phyloP scores from a whole-genome alignment of 2,329 filamentous ascomycete genomes.

The Colletotrichum sp. region DNA sequence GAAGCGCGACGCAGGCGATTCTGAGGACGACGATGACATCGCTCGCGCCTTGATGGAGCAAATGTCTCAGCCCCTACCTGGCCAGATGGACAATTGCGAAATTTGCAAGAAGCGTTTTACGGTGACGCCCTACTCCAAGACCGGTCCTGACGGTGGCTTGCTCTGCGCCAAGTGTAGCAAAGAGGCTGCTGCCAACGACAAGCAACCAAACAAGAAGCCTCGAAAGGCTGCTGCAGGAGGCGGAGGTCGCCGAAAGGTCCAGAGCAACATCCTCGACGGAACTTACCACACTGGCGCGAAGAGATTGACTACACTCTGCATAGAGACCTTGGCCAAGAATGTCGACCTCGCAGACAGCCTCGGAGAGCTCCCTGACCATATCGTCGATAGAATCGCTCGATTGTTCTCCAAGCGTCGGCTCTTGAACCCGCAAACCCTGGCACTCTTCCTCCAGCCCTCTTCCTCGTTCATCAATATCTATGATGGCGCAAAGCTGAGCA shows the following conservation, averaged over 20 bases:
- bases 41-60: slow-evolving; percentile 54
- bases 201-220: slow-evolving; percentile 37
- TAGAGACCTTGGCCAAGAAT: slow-evolving; percentile 67
- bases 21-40: slow-evolving; percentile 57
- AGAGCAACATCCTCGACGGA: slow-evolving; percentile 87
- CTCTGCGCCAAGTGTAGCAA: slow-evolving; percentile 84
- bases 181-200: slow-evolving; percentile 55
- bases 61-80: slow-evolving; percentile 65
- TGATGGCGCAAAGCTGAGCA: slow-evolving; percentile 68
- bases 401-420: slow-evolving; percentile 66
- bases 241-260: slow-evolving; percentile 73
- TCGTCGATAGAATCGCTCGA: slow-evolving; percentile 65
- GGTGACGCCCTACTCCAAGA: slow-evolving; percentile 86
- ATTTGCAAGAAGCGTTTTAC: slow-evolving; percentile 88
- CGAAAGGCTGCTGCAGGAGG: slow-evolving; percentile 44
- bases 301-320: slow-evolving; percentile 67
- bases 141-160: slow-evolving; percentile 83
- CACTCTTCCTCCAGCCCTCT: slow-evolving; percentile 60
- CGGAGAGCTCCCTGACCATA: slow-evolving; percentile 60
- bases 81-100: slow-evolving; percentile 89
- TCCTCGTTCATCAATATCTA: slow-evolving; percentile 60
- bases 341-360: slow-evolving; percentile 67
- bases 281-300: slow-evolving; percentile 69
- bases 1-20: slow-evolving; percentile 43
- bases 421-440: slow-evolving; percentile 57